Conservation (phyloP, 805 yeast genomes). For the Yarrowia bubula region DNA sequence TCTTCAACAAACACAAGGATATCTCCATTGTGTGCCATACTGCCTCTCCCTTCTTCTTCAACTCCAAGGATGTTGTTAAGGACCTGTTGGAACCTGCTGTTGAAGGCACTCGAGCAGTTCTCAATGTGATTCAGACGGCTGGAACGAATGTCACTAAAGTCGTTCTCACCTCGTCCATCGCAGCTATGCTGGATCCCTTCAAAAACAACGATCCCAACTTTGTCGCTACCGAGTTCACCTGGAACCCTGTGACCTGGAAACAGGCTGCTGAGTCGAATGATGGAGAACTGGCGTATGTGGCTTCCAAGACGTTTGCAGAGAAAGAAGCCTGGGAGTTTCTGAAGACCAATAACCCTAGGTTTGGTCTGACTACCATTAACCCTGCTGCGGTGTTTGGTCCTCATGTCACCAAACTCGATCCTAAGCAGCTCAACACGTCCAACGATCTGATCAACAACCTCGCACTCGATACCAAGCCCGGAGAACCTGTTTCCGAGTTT, state of each 20-base stretch:
- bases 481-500: conserved; percentile 30
- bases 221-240: conserved; percentile 39
- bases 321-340: conserved; percentile 54
- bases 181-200: conserved; percentile 44
- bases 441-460: conserved; percentile 20
- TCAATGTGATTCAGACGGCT: conserved; percentile 42
- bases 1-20: conserved; percentile 43
- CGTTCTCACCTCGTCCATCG: conserved; percentile 52
- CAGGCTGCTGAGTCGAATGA: conserved; percentile 26
- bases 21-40: conserved; percentile 43
- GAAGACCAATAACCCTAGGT: conserved; percentile 35
- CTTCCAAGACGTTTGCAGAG: conserved; percentile 57
- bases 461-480: background rate
- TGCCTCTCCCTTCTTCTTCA: conserved; percentile 43
- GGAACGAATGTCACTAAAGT: conserved; percentile 40
- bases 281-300: conserved; percentile 34
- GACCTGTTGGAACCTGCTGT: conserved; percentile 49
- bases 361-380: conserved; percentile 35
- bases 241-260: conserved; percentile 43
- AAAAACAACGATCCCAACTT: conserved; percentile 32
- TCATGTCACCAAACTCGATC: conserved; percentile 34
- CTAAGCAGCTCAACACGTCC: conserved; percentile 40
- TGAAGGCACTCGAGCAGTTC: conserved; percentile 47
- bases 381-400: conserved; percentile 41
- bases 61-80: conserved; percentile 41